Evolutionary conservation across 805 yeast genomes (phyloP).

Genomic region (Candida boleticola): DNA sequence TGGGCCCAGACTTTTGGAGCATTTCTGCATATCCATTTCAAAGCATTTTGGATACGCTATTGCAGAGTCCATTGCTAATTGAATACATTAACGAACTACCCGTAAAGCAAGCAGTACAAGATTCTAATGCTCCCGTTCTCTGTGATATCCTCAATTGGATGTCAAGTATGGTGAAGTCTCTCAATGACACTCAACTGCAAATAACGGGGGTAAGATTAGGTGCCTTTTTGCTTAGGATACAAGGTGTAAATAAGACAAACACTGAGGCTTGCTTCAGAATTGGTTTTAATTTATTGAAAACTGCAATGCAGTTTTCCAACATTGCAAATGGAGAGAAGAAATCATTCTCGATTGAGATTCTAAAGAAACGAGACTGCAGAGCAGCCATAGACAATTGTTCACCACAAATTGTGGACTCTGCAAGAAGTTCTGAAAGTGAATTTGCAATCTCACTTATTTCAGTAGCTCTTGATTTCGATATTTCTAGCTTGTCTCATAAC

Average conservation of each 20-base stretch:
- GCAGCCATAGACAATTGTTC: slow-evolving; percentile 46
- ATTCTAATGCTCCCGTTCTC: slow-evolving; percentile 22
- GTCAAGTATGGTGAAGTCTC: slow-evolving; percentile 38
- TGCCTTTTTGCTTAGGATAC: slow-evolving; percentile 38
- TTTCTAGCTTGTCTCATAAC: slow-evolving; percentile 33
- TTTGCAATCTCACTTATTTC: slow-evolving; percentile 38
- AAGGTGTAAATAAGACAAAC: neutral
- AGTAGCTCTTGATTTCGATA: slow-evolving; percentile 46
- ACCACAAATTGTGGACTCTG: slow-evolving; percentile 23
- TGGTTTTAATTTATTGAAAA: neutral
- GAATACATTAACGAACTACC: slow-evolving; percentile 4
- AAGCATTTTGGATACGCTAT: slow-evolving; percentile 58
- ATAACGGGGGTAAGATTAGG: slow-evolving; percentile 54
- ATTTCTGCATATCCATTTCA: slow-evolving; percentile 52
- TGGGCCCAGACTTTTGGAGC: slow-evolving; percentile 53
- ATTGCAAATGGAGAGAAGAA: slow-evolving; percentile 17
- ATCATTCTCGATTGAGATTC: slow-evolving; percentile 30
- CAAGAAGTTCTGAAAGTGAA: slow-evolving; percentile 20
- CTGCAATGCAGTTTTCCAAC: too few species aligned
- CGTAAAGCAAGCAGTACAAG: slow-evolving; percentile 14
- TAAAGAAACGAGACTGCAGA: slow-evolving; percentile 48
- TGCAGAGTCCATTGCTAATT: slow-evolving; percentile 49
- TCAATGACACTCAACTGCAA: slow-evolving; percentile 49
- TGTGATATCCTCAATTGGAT: slow-evolving; percentile 59
- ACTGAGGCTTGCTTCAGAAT: neutral